A percentile compares a stretch with the other conserved stretches of the same genome.
phyloP scores from a whole-genome alignment of 2,329 filamentous ascomycete species.

The Exophiala xenobiotica region DNA sequence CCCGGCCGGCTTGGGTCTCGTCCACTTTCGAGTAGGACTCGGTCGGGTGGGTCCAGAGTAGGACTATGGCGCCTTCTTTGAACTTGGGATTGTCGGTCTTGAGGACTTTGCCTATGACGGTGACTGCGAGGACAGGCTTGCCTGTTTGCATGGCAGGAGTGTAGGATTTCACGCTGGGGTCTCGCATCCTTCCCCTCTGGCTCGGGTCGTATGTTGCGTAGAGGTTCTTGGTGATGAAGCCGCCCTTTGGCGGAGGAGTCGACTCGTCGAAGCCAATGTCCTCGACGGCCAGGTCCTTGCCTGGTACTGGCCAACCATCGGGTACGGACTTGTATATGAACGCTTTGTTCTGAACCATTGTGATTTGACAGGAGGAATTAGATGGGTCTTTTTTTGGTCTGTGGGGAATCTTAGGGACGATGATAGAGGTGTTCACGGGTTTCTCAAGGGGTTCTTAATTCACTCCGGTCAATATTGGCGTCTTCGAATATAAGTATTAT shows the following conservation, averaged over 20 bases:
- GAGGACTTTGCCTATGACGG: constrained; percentile 62
- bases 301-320: constrained; percentile 64
- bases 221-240: constrained; percentile 65
- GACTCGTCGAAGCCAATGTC: constrained; percentile 65
- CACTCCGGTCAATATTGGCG: too few species aligned
- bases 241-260: constrained; percentile 52
- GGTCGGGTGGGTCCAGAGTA: constrained; percentile 36
- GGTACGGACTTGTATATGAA: constrained; percentile 72
- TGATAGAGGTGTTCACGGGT: too few species aligned
- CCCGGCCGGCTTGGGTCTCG: constrained; percentile 35
- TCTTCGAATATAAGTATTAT: too few species aligned
- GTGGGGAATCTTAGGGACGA: neutral
- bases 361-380: neutral
- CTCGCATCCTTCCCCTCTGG: constrained; percentile 71
- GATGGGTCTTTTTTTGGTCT: neutral
- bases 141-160: constrained; percentile 57
- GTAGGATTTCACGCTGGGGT: constrained; percentile 62
- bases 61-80: constrained; percentile 57
- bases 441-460: too few species aligned
- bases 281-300: constrained; percentile 69
- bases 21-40: constrained; percentile 65
- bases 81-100: constrained; percentile 62
- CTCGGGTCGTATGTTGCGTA: constrained; percentile 76
- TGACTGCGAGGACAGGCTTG: constrained; percentile 59
- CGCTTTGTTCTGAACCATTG: constrained; percentile 62